Evolutionary conservation across 2,329 filamentous ascomycete species (phyloP).

Genomic region (Bipolaris cookei): DNA sequence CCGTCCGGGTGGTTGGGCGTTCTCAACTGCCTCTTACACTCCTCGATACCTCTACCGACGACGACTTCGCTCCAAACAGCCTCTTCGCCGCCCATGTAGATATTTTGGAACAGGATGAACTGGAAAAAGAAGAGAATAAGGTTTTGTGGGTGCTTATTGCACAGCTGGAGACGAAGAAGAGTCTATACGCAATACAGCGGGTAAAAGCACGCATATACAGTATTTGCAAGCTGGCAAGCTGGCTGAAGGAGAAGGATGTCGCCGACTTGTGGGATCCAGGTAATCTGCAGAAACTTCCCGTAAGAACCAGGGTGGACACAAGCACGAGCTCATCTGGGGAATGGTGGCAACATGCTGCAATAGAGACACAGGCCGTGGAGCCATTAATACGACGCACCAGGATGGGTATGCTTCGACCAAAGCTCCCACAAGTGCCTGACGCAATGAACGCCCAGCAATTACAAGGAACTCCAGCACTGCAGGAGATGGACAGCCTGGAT

Average conservation of each 20-base stretch:
- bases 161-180: slow-evolving; percentile 60
- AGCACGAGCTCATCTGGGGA: slow-evolving; percentile 2
- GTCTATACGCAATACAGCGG: slow-evolving; percentile 80
- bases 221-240: slow-evolving; percentile 70
- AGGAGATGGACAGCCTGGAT: slow-evolving; percentile 5
- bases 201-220: slow-evolving; percentile 68
- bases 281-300: slow-evolving; percentile 58
- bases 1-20: slow-evolving; percentile 44
- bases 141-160: slow-evolving; percentile 44
- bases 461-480: background rate
- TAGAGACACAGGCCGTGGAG: slow-evolving; percentile 26
- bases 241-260: slow-evolving; percentile 67
- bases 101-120: slow-evolving; percentile 35
- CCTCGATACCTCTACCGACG: slow-evolving; percentile 41
- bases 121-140: slow-evolving; percentile 4
- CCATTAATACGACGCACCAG: slow-evolving; percentile 32
- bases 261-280: slow-evolving; percentile 35
- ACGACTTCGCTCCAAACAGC: slow-evolving; percentile 33
- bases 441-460: slow-evolving; percentile 11
- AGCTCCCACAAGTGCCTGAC: slow-evolving; percentile 6
- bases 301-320: slow-evolving; percentile 58
- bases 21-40: slow-evolving; percentile 48
- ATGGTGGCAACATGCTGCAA: slow-evolving; percentile 45
- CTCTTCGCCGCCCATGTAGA: slow-evolving; percentile 47
- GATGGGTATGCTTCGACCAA: slow-evolving; percentile 42